Conservation (phyloP, 2,329 filamentous ascomycete genomes). For the Fusarium pseudocircinatum region DNA sequence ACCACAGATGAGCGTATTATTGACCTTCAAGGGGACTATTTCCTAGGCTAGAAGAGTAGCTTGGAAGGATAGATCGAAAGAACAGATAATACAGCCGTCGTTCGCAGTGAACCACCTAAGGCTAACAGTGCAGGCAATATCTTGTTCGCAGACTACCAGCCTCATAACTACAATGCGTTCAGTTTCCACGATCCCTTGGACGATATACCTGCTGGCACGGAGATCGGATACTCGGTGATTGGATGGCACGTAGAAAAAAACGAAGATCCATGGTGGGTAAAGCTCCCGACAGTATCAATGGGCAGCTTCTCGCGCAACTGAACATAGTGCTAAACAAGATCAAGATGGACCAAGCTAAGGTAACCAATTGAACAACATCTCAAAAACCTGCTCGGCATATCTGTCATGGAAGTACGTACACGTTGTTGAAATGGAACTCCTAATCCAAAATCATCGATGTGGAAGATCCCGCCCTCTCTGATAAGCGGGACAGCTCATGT, state of each 20-base stretch:
- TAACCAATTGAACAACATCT: background rate
- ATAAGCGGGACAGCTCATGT: background rate
- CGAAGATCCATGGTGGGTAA: background rate
- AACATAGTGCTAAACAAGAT: background rate
- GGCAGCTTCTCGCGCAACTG: background rate
- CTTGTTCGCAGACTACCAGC: background rate
- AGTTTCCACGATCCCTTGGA: background rate
- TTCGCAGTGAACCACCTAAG: background rate
- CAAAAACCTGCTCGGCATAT: background rate
- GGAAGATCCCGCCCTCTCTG: accelerated
- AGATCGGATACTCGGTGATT: background rate
- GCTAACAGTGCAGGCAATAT: background rate
- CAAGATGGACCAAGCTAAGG: background rate
- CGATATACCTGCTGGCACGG: background rate
- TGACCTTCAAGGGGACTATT: background rate
- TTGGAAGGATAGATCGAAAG: background rate
- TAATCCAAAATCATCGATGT: background rate
- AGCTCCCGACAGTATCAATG: accelerated
- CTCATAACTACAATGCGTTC: background rate
- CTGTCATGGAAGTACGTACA: background rate
- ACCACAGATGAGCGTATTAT: background rate
- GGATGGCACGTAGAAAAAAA: background rate
- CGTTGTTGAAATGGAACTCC: background rate
- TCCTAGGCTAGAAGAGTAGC: background rate
- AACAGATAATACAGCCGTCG: background rate